Percentiles rank a stretch among this genome's conserved stretches.
Conservation (phyloP, 176 grass and related monocot species). For the Sorghum bicolor region DNA sequence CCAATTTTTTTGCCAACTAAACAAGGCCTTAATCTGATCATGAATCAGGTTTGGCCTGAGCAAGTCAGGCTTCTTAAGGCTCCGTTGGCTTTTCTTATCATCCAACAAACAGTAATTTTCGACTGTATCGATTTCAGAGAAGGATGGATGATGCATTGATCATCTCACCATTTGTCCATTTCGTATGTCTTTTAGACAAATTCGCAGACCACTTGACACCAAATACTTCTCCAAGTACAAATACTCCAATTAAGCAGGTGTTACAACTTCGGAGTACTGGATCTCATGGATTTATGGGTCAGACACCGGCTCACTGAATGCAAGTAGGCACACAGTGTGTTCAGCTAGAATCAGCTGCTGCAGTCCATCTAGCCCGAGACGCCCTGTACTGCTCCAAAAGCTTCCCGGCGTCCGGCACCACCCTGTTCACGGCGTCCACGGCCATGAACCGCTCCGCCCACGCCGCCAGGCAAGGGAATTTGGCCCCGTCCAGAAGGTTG, state of each 20-base stretch:
- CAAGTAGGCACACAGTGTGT: not conserved
- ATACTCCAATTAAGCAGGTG: no score
- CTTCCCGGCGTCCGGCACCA: slow-evolving; percentile 8
- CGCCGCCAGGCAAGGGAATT: slow-evolving; percentile 22
- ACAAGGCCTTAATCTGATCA: no score
- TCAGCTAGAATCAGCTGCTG: not conserved
- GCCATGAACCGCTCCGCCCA: slow-evolving; percentile 40
- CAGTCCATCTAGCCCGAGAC: not conserved
- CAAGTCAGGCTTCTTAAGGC: not conserved
- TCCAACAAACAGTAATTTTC: no score
- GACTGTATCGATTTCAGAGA: not conserved
- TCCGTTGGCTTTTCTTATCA: no score
- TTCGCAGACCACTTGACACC: no score
- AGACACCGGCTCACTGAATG: not conserved
- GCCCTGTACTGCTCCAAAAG: slow-evolving; percentile 20
- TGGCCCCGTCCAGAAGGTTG: slow-evolving; percentile 31
- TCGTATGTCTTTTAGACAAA: not conserved
- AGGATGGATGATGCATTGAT: not conserved
- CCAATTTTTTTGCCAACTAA: no score
- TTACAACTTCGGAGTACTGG: no score
- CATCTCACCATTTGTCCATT: not conserved
- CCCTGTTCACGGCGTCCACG: slow-evolving; percentile 2
- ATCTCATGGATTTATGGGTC: not conserved
- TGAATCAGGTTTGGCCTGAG: no score
- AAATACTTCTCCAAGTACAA: no score